These are phyloP conservation scores for Musa schizocarpa DNA, from an alignment of 176 grass and related monocot species.

Conservation along the genomic window DNA sequence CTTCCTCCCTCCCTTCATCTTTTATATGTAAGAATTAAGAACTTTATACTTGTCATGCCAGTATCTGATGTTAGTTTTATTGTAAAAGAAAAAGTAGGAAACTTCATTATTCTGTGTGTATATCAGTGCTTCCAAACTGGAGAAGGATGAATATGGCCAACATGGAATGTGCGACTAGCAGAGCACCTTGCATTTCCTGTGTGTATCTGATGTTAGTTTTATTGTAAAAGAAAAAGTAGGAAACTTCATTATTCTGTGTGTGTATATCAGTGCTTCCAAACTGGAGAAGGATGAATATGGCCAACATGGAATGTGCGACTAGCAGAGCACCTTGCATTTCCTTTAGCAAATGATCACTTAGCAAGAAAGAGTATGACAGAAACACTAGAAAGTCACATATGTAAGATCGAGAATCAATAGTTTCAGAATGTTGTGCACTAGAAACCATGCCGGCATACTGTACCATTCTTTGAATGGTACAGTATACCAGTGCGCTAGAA, in stretches of 20 bases:
- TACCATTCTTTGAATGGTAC: too few relatives aligned
- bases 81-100: too few relatives aligned
- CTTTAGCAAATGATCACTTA: background rate
- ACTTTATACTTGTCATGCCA: background rate
- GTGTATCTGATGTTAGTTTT: background rate
- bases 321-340: background rate
- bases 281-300: background rate
- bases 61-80: background rate
- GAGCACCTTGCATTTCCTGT: background rate
- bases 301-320: background rate
- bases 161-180: background rate
- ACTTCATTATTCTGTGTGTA: too few relatives aligned
- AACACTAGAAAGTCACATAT: background rate
- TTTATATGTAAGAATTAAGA: background rate
- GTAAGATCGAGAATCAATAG: too few relatives aligned
- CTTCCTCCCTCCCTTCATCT: background rate
- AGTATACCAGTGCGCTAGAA: too few relatives aligned
- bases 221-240: too few relatives aligned
- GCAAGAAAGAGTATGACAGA: background rate
- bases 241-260: too few relatives aligned
- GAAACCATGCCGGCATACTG: too few relatives aligned
- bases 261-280: background rate
- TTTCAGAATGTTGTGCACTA: too few relatives aligned
- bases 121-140: background rate
- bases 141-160: background rate